Evolutionary conservation across 768 basidiomycete genomes (phyloP), one percentile per base, ranked within the genome.

Genomic region (Trametes punicea): DNA sequence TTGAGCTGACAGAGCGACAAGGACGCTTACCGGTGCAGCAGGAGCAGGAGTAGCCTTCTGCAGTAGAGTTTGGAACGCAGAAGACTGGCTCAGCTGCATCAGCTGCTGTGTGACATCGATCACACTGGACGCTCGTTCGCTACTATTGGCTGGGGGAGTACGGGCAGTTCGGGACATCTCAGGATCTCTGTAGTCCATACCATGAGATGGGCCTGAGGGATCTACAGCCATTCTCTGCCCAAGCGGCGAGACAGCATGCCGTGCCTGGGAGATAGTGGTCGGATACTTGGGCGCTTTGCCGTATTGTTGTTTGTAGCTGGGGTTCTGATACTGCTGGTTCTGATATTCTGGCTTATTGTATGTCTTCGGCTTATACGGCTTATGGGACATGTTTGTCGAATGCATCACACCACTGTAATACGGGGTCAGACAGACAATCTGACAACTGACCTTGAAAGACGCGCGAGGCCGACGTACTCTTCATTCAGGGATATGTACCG

Each of bases 401-500:
- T 54, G 55, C 55, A 51, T 61, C 23, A 56, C 36, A 34, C 51
- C 60, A 40, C 60, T 56, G 46, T 26, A 34, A 30, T 33, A 26
- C 27, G 31, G 13, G 20, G 36, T 34, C 41, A 51, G 55, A 59
- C 2, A 21, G 42, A 46, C 29, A 38, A 27, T 15, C 33, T 42
- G 34, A 54, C 41, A 62, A 59, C 56, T 55, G 56, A 56, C 53
- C 61, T 55, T 58, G n/a, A n/a, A 13, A 56, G 41, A 46, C 15
- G 34, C 44, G 50, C 34, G 34, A 27, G 23, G 31, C 48, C 46
- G 34, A 61, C 60, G 60, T 56, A 61, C 60, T 61, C 60, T 54
- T 61, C 60, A 44, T 56, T 56, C 31, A 61, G 49, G 30, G 60
- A 61, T 4, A 61, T 56, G 30, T 56, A 61, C 8, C 58, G 60